Conservation (phyloP, 805 yeast genomes). For the Candida tibetensis region DNA sequence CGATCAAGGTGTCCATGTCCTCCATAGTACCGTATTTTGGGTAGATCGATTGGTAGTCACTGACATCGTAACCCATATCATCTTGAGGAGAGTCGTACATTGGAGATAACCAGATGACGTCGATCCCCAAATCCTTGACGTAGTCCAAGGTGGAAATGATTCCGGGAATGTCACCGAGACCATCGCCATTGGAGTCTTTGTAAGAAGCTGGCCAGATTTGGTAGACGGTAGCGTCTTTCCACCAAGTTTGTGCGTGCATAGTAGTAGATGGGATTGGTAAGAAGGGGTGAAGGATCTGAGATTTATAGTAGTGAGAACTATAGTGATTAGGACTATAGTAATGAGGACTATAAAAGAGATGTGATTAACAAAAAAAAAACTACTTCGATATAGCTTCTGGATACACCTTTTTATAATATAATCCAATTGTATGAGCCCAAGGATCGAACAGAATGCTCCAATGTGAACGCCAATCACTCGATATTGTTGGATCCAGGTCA, state of each 20-base stretch:
- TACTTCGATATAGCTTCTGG: too few relatives aligned
- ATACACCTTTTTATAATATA: too few relatives aligned
- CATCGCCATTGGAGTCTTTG: slow-evolving; percentile 58
- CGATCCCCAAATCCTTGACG: slow-evolving; percentile 47
- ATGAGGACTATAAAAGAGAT: too few relatives aligned
- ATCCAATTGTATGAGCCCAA: too few relatives aligned
- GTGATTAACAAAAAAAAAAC: too few relatives aligned
- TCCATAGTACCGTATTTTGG: slow-evolving; percentile 53
- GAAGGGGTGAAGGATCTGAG: background rate
- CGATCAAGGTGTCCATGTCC: slow-evolving; percentile 49
- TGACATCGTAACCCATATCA: slow-evolving; percentile 63
- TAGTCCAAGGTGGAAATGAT: slow-evolving; percentile 51
- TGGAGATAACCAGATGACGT: slow-evolving; percentile 58
- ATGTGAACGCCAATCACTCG: too few relatives aligned
- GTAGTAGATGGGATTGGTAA: background rate
- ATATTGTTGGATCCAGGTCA: too few relatives aligned
- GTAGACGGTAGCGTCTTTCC: slow-evolving; percentile 57
- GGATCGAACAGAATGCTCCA: too few relatives aligned
- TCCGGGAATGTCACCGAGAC: slow-evolving; percentile 58
- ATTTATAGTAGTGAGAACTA: too few relatives aligned
- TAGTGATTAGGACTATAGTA: too few relatives aligned
- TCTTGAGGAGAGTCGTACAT: slow-evolving; percentile 57
- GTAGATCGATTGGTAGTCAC: slow-evolving; percentile 52
- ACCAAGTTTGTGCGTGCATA: slow-evolving; percentile 33
- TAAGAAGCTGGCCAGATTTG: slow-evolving; percentile 62